These are phyloP conservation scores for Yarrowia galli DNA, from an alignment of 1,139 yeast species.

Conservation along the genomic window DNA sequence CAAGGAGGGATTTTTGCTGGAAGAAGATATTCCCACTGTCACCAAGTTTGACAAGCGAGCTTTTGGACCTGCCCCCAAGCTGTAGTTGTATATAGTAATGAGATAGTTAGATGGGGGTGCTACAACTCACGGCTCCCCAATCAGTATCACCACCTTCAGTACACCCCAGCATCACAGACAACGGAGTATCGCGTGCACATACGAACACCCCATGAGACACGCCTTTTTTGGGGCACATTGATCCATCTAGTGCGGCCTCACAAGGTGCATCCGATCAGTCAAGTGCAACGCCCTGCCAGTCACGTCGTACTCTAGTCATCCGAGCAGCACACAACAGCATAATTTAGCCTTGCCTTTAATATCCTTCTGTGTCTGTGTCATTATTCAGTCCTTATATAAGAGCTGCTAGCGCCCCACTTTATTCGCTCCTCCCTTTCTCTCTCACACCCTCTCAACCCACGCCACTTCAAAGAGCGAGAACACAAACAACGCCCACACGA, in stretches of 20 bases:
- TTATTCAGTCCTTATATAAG: neutral
- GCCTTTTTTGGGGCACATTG: too few relatives aligned
- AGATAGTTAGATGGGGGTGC: neutral
- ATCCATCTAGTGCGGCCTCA: too few relatives aligned
- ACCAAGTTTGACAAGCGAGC: slow-evolving; percentile 23
- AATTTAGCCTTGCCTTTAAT: neutral
- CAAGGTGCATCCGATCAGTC: neutral
- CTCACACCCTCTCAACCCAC: neutral
- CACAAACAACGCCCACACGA: neutral
- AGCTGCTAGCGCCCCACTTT: neutral
- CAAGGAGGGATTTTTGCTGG: slow-evolving; percentile 15
- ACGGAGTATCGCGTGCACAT: neutral
- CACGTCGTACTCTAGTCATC: too few relatives aligned
- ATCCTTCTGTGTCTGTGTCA: neutral
- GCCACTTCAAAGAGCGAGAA: neutral
- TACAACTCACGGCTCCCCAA: too few relatives aligned
- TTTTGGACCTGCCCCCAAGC: slow-evolving; percentile 8
- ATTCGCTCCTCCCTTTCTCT: neutral
- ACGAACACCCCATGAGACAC: too few relatives aligned
- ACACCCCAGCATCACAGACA: neutral
- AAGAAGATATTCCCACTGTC: slow-evolving; percentile 15
- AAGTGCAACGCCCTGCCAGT: neutral
- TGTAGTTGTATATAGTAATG: slow-evolving; percentile 1
- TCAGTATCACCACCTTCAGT: too few relatives aligned
- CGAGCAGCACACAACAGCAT: neutral